These are phyloP conservation scores for Aspergillus quadricinctus DNA, from an alignment of 2,329 filamentous ascomycete species.

Conservation along the genomic window DNA sequence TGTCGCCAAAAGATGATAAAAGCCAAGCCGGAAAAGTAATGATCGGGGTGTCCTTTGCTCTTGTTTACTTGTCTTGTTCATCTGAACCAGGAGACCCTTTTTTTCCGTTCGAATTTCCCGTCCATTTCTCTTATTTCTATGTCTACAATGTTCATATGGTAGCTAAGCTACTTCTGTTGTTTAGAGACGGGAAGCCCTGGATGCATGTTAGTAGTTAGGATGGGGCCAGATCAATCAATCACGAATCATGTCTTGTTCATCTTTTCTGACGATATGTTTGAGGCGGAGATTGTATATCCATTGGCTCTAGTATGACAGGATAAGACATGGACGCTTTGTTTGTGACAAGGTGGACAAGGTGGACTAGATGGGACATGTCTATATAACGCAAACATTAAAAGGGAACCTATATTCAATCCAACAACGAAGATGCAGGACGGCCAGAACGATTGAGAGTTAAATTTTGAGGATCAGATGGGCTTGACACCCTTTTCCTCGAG, in stretches of 20 bases:
- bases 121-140: not conserved
- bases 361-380: not conserved
- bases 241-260: slow-evolving; percentile 17
- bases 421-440: not conserved
- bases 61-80: slow-evolving; percentile 2
- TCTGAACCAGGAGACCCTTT: slow-evolving; percentile 2
- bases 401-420: not conserved
- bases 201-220: slow-evolving; percentile 7
- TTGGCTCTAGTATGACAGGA: not conserved
- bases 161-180: slow-evolving; percentile 13
- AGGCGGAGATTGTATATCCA: not conserved
- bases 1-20: not conserved
- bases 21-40: slow-evolving; percentile 1
- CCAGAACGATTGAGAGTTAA: slow-evolving; percentile 2
- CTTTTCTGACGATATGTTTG: not conserved
- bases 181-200: slow-evolving; percentile 11
- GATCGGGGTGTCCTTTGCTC: slow-evolving; percentile 4
- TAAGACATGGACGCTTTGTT: not conserved
- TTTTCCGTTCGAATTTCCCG: slow-evolving; percentile 11
- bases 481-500: slow-evolving; percentile 43
- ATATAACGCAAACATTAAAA: not conserved
- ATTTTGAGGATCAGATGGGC: slow-evolving; percentile 11
- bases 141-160: slow-evolving; percentile 5
- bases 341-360: not conserved
- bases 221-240: slow-evolving; percentile 15